A percentile compares a stretch with the other conserved stretches of the same genome.
phyloP scores from a whole-genome alignment of 495 filamentous ascomycete genomes.

The Astrocystis sublimbata region DNA sequence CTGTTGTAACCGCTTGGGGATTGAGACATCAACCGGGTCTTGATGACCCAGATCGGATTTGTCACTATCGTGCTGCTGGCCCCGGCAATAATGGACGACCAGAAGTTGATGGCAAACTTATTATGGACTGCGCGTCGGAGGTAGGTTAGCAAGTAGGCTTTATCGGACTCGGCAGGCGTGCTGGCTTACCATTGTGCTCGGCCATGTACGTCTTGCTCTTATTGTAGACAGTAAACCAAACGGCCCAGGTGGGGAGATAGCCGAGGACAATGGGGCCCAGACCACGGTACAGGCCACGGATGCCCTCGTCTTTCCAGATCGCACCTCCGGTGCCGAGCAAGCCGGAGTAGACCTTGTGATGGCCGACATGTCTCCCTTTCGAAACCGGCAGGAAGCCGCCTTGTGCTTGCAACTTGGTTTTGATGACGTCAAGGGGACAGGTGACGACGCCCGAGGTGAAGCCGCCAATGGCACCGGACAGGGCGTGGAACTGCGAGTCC shows the following conservation, averaged over 20 bases:
- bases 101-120: conserved; percentile 53
- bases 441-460: conserved; percentile 92
- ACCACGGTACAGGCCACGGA: conserved; percentile 90
- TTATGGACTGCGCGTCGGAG: conserved; percentile 33
- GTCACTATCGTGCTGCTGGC: conserved; percentile 90
- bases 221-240: conserved; percentile 96
- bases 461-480: conserved; percentile 84
- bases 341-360: conserved; percentile 71
- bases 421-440: conserved; percentile 97
- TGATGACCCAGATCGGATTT: conserved; percentile 99
- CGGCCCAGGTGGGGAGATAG: conserved; percentile 96
- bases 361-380: conserved; percentile 46
- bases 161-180: neutral
- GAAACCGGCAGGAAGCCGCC: conserved; percentile 64
- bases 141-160: neutral
- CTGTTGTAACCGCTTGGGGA: conserved; percentile 40
- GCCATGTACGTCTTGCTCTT: conserved; percentile 73
- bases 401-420: conserved; percentile 96
- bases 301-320: conserved; percentile 85
- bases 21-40: conserved; percentile 96
- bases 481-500: conserved; percentile 57
- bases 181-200: conserved; percentile 62
- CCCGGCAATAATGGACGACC: conserved; percentile 85
- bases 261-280: conserved; percentile 91
- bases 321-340: conserved; percentile 79